These are phyloP conservation scores for Pythium grandisporangium DNA, from an alignment of 352 stramenopile species.

Conservation along the genomic window DNA sequence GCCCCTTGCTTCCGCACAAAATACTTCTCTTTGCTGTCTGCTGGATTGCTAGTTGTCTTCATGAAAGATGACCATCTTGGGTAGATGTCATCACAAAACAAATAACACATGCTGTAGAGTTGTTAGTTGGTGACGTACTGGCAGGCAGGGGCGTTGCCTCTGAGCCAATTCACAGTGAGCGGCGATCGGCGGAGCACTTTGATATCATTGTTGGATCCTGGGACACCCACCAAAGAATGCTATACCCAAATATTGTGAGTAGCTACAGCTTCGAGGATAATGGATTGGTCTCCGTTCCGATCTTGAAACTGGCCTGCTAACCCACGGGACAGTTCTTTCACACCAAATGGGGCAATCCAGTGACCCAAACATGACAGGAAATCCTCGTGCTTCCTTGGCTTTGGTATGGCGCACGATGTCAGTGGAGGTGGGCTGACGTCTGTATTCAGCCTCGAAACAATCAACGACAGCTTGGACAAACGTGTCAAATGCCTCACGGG, in stretches of 20 bases:
- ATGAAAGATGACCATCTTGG: too few relatives aligned
- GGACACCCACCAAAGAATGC: conserved; percentile 9
- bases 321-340: conserved; percentile 9
- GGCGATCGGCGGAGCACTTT: conserved; percentile 18
- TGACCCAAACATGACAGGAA: conserved; percentile 9
- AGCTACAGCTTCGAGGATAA: conserved; percentile 16
- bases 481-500: too few relatives aligned
- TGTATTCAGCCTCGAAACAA: conserved; percentile 8
- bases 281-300: not conserved
- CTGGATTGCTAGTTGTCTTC: too few relatives aligned
- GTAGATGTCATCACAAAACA: too few relatives aligned
- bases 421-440: conserved; percentile 2
- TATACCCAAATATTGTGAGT: conserved; percentile 15
- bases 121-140: not conserved
- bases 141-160: conserved; percentile 2
- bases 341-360: conserved; percentile 8
- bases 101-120: not conserved
- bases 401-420: conserved; percentile 3
- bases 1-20: too few relatives aligned
- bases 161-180: conserved; percentile 7
- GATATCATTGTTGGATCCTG: conserved; percentile 22
- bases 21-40: too few relatives aligned
- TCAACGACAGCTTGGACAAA: conserved; percentile 5
- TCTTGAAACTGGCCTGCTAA: conserved; percentile 7
- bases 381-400: conserved; percentile 3